Evolutionary conservation across 257 asterid genomes (phyloP).

Genomic region (Jacaranda copaia): DNA sequence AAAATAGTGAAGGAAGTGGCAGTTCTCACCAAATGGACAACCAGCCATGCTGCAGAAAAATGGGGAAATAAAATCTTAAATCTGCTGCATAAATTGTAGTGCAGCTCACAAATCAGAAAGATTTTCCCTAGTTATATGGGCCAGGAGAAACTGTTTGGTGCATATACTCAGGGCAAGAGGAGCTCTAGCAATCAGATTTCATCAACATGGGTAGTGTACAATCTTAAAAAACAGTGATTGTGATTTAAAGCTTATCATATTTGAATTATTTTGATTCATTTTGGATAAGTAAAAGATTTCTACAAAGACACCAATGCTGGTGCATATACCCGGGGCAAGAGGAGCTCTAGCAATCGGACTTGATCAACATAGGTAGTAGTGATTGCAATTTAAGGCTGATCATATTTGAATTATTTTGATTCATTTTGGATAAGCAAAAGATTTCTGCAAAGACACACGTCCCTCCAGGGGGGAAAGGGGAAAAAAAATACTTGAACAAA

Average conservation of each 20-base stretch:
- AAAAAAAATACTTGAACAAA: neutral
- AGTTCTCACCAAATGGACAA: conserved; percentile 73
- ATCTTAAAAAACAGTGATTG: too few species aligned
- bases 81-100: neutral
- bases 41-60: conserved; percentile 66
- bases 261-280: too few species aligned
- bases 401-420: neutral
- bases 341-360: neutral
- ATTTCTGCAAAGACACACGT: neutral
- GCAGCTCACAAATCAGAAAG: neutral
- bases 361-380: too few species aligned
- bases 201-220: too few species aligned
- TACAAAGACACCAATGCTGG: neutral
- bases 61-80: neutral
- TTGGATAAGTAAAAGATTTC: neutral
- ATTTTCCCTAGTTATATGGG: neutral
- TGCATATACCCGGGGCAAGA: neutral
- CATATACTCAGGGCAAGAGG: neutral
- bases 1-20: conserved; percentile 90
- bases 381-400: neutral
- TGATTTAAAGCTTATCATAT: neutral
- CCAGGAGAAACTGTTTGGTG: neutral
- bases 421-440: too few species aligned
- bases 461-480: neutral
- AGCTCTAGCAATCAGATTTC: neutral